A percentile compares a stretch with the other conserved stretches of the same genome.
phyloP scores from a whole-genome alignment of 768 basidiomycete genomes.

The Flagelloscypha sp. region DNA sequence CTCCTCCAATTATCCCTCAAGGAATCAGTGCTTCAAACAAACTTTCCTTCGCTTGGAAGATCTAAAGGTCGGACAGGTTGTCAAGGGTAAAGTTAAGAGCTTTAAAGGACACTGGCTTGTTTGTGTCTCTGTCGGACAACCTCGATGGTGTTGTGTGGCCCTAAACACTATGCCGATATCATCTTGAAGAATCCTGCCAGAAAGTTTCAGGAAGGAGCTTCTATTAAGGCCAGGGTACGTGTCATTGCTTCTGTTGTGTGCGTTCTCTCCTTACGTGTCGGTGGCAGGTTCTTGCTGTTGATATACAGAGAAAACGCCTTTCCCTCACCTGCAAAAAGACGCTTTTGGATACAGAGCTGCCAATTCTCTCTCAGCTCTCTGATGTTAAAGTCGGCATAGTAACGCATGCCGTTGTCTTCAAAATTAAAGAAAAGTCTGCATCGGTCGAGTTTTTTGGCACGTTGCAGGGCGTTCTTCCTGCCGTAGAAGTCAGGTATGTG shows the following conservation, averaged over 20 bases:
- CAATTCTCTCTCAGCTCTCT: conserved; percentile 55
- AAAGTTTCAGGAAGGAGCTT: conserved; percentile 76
- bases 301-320: conserved; percentile 73
- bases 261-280: conserved; percentile 3
- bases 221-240: conserved; percentile 79
- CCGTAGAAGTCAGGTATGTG: conserved; percentile 71
- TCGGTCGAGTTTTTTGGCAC: conserved; percentile 90
- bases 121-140: conserved; percentile 78
- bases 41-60: conserved; percentile 79
- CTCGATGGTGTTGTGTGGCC: conserved; percentile 93
- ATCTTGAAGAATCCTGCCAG: conserved; percentile 87
- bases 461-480: conserved; percentile 72
- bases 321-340: conserved; percentile 88
- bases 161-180: conserved; percentile 93
- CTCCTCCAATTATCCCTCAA: conserved; percentile 83
- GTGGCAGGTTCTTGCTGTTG: conserved; percentile 77
- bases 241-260: neutral
- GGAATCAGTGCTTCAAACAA: conserved; percentile 72
- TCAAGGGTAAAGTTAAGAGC: conserved; percentile 84
- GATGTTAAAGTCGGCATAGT: conserved; percentile 65
- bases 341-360: conserved; percentile 71
- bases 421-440: conserved; percentile 69
- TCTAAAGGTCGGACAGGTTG: conserved; percentile 73
- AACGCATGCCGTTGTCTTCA: conserved; percentile 77
- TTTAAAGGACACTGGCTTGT: conserved; percentile 74